These are phyloP conservation scores for Leishmania arabica DNA, from an alignment of 208 protist genomes.

Conservation along the genomic window DNA sequence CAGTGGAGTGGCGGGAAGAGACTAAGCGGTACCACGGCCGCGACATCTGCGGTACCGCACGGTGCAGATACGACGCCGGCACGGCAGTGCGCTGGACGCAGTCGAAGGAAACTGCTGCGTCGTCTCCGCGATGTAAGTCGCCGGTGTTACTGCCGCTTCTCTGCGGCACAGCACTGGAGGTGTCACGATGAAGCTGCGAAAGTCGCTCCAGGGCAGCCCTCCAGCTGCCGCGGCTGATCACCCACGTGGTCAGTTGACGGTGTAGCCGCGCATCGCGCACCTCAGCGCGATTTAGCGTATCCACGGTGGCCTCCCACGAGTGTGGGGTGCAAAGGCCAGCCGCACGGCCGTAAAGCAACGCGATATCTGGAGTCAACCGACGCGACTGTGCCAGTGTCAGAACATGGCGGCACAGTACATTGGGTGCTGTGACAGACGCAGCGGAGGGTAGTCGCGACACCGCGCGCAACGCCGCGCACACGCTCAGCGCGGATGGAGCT, in stretches of 20 bases:
- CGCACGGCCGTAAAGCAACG: constrained; percentile 46
- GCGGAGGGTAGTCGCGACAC: not conserved
- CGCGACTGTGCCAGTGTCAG: constrained; percentile 28
- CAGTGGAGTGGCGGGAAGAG: not conserved
- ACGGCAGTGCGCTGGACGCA: constrained; percentile 36
- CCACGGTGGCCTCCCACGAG: constrained; percentile 46
- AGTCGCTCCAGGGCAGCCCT: constrained; percentile 31
- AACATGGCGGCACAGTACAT: not conserved
- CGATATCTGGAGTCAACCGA: constrained; percentile 46
- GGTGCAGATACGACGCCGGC: constrained; percentile 21
- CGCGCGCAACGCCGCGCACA: constrained; percentile 27
- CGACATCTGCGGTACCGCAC: constrained; percentile 14
- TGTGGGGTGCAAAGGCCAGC: constrained; percentile 54
- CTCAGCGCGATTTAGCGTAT: constrained; percentile 12
- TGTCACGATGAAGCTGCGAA: constrained; percentile 1
- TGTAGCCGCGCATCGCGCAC: constrained; percentile 1
- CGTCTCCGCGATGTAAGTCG: not conserved
- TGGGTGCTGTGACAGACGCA: not conserved
- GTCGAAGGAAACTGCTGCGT: constrained; percentile 28
- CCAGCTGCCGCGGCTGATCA: constrained; percentile 59
- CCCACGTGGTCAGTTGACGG: constrained; percentile 33
- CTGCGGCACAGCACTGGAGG: not conserved
- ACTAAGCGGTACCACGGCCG: constrained; percentile 20
- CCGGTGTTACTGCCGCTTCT: not conserved
- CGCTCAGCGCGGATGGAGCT: constrained; percentile 4